phyloP scores from a whole-genome alignment of 106 monocot species.

The Acanthochlamys bracteata region DNA sequence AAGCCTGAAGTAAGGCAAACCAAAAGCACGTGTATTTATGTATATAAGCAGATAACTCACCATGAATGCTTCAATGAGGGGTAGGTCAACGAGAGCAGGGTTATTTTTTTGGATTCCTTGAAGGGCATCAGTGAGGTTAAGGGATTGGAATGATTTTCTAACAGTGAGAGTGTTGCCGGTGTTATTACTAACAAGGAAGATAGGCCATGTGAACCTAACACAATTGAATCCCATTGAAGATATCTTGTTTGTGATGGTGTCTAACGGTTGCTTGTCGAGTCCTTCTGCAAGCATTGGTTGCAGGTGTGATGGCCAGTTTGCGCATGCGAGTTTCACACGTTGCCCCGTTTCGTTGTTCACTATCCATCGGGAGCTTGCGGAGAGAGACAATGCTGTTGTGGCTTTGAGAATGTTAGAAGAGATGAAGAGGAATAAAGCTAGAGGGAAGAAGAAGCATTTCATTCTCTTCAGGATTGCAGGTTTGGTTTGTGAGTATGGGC shows the following conservation, averaged over 20 bases:
- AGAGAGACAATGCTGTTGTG: slow-evolving; percentile 7
- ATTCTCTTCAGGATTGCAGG: neutral
- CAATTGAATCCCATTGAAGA: slow-evolving; percentile 76
- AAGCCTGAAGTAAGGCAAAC: no score
- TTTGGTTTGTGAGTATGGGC: neutral
- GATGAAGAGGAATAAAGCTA: slow-evolving; percentile 1
- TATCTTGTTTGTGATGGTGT: slow-evolving; percentile 26
- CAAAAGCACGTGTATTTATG: no score
- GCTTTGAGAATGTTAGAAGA: neutral
- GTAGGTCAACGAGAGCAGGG: slow-evolving; percentile 25
- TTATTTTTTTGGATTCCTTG: slow-evolving; percentile 33
- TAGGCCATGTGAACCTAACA: slow-evolving; percentile 67
- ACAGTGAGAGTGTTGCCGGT: slow-evolving; percentile 35
- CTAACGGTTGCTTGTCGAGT: slow-evolving; percentile 44
- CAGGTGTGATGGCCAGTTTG: slow-evolving; percentile 71
- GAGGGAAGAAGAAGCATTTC: slow-evolving; percentile 2
- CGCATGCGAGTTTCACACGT: slow-evolving; percentile 76
- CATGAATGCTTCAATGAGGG: slow-evolving; percentile 44
- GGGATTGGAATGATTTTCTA: slow-evolving; percentile 24
- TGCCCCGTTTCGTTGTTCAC: slow-evolving; percentile 30
- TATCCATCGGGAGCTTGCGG: slow-evolving; percentile 57
- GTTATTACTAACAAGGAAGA: slow-evolving; percentile 32
- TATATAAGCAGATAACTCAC: slow-evolving; percentile 9
- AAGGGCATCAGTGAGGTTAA: slow-evolving; percentile 26
- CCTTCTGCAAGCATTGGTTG: slow-evolving; percentile 64